Evolutionary conservation across 129 eudicot genomes (phyloP).

Genomic region (Oenanthe sinensis): DNA sequence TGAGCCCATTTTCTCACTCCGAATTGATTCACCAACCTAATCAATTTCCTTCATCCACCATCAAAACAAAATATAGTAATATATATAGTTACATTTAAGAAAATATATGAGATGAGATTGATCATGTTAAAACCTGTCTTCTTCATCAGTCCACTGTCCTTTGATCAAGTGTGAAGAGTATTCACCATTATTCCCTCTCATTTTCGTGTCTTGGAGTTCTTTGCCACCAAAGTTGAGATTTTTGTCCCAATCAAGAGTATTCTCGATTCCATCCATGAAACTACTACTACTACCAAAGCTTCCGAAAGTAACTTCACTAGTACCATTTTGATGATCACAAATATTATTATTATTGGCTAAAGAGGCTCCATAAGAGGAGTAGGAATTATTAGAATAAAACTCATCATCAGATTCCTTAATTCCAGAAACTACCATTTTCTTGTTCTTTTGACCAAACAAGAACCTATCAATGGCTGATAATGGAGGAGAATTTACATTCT

Average conservation of each 20-base stretch:
- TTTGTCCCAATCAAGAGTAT: not conserved
- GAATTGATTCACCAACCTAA: constrained; percentile 36
- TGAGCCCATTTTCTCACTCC: constrained; percentile 65
- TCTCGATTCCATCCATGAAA: constrained; percentile 1
- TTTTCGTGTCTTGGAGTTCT: constrained; percentile 17
- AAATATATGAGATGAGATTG: not conserved
- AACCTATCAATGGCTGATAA: constrained; percentile 59
- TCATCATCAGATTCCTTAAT: constrained; percentile 22
- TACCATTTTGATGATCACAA: not conserved
- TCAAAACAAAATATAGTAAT: not conserved
- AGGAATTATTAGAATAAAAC: constrained; percentile 6
- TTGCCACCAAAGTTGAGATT: not conserved
- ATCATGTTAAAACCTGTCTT: constrained; percentile 40
- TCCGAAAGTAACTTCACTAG: constrained; percentile 16
- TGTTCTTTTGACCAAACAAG: constrained; percentile 43
- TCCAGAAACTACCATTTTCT: constrained; percentile 10
- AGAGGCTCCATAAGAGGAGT: constrained; percentile 1
- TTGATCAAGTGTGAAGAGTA: constrained; percentile 35
- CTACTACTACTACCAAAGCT: not conserved
- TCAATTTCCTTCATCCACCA: constrained; percentile 39
- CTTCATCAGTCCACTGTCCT: constrained; percentile 71
- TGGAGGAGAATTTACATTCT: constrained; percentile 19
- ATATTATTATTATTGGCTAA: constrained; percentile 9
- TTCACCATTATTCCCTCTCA: constrained; percentile 18
- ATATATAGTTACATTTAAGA: no score